Percentiles rank a stretch among this genome's conserved stretches.
These are phyloP conservation scores for Salvia miltiorrhiza DNA, from an alignment of 257 asterid genomes.

Conservation along the genomic window DNA sequence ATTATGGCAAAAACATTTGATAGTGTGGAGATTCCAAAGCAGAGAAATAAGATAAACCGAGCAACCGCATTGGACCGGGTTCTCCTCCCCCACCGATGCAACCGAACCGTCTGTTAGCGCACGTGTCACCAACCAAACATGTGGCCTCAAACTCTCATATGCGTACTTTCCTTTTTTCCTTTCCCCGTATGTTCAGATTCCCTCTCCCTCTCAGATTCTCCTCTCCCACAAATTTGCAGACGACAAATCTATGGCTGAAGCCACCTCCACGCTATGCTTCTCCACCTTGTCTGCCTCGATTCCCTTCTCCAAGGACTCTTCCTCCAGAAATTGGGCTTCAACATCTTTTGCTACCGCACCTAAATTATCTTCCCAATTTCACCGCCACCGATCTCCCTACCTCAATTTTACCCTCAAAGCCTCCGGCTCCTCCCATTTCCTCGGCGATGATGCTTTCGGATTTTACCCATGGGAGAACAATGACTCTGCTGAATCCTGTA, in stretches of 20 bases:
- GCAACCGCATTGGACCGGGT: constrained; percentile 46
- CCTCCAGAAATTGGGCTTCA: constrained; percentile 28
- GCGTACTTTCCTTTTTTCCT: constrained; percentile 4
- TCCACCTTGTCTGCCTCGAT: constrained; percentile 42
- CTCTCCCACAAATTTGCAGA: constrained; percentile 14
- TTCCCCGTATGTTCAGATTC: constrained; percentile 8
- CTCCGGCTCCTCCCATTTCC: constrained; percentile 50
- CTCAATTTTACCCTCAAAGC: constrained; percentile 41
- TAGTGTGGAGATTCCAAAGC: neutral
- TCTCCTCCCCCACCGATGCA: neutral
- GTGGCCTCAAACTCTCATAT: constrained; percentile 48
- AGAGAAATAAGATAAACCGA: neutral
- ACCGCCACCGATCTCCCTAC: constrained; percentile 30
- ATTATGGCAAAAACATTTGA: too few species aligned
- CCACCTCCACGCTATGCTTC: constrained; percentile 52
- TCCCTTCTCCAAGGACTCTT: constrained; percentile 39
- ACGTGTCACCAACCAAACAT: constrained; percentile 33
- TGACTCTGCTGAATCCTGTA: constrained; percentile 51
- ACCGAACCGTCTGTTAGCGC: constrained; percentile 25
- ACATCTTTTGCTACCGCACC: constrained; percentile 31
- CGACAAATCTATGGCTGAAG: constrained; percentile 48
- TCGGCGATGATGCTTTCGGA: constrained; percentile 73
- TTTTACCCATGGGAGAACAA: constrained; percentile 79
- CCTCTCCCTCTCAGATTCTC: constrained; percentile 24
- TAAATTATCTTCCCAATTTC: constrained; percentile 26